These are phyloP conservation scores for Lophiotrema nucula DNA, from an alignment of 495 filamentous ascomycete species.

Conservation along the genomic window DNA sequence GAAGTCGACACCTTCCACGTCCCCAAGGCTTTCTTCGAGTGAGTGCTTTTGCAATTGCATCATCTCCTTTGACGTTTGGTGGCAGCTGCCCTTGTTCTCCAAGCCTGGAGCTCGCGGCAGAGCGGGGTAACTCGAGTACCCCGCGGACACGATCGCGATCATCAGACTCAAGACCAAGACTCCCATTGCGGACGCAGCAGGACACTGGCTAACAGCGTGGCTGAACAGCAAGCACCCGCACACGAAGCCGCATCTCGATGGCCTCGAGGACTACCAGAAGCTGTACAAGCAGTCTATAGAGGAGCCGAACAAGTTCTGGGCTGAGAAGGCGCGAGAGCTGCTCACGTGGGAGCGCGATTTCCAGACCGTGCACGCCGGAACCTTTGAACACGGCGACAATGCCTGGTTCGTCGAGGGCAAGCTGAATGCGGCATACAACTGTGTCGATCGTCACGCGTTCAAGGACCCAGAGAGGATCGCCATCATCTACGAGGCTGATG, in stretches of 20 bases:
- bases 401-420: slow-evolving; percentile 94
- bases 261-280: slow-evolving; percentile 82
- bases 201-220: background rate
- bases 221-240: slow-evolving; percentile 62
- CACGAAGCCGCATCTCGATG: slow-evolving; percentile 62
- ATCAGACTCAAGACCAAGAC: background rate
- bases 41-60: slow-evolving; percentile 39
- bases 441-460: slow-evolving; percentile 91
- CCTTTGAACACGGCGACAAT: slow-evolving; percentile 75
- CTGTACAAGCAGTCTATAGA: slow-evolving; percentile 96
- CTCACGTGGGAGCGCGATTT: slow-evolving; percentile 90
- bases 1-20: slow-evolving; percentile 78
- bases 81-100: background rate
- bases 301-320: slow-evolving; percentile 90
- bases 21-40: slow-evolving; percentile 62
- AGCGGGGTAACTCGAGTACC: slow-evolving; percentile 31
- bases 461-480: slow-evolving; percentile 88
- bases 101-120: slow-evolving; percentile 3
- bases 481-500: slow-evolving; percentile 98
- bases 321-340: slow-evolving; percentile 76
- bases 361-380: slow-evolving; percentile 80
- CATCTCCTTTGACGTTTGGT: background rate
- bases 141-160: slow-evolving; percentile 4
- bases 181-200: background rate
- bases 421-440: slow-evolving; percentile 96